phyloP scores from a whole-genome alignment of 1,284 basidiomycete genomes.

The Pseudozyma sp. region DNA sequence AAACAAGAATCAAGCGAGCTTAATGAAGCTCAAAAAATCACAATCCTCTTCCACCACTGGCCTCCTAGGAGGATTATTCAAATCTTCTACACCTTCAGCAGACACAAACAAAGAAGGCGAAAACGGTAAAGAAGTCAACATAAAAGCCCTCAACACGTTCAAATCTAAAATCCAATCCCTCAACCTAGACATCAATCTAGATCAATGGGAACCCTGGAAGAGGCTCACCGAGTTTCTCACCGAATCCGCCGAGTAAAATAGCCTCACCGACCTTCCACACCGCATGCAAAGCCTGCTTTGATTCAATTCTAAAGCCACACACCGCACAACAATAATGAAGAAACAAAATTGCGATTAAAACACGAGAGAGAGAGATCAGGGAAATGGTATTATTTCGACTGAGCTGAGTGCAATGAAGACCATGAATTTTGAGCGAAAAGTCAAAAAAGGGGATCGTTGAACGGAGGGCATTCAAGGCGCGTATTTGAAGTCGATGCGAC shows the following conservation, averaged over 20 bases:
- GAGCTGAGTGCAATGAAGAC: background rate
- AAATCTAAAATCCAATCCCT: background rate
- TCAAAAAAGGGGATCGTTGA: background rate
- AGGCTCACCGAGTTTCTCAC: slow-evolving; percentile 17
- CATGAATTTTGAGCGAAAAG: background rate
- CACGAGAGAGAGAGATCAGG: too few species aligned
- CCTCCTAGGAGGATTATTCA: slow-evolving; percentile 24
- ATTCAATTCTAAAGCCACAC: background rate
- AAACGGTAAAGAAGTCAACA: slow-evolving; percentile 9
- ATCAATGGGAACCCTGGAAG: slow-evolving; percentile 11
- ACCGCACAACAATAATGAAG: background rate
- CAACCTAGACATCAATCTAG: slow-evolving; percentile 7
- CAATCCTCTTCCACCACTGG: too few species aligned
- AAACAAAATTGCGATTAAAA: background rate
- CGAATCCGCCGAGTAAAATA: slow-evolving; percentile 11
- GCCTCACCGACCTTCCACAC: background rate
- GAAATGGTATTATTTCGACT: background rate
- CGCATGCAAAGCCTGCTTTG: background rate
- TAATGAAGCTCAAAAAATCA: slow-evolving; percentile 61
- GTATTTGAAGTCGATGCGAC: background rate
- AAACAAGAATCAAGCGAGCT: slow-evolving; percentile 61
- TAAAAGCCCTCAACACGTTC: slow-evolving; percentile 5
- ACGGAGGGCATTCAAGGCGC: background rate
- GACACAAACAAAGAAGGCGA: background rate
- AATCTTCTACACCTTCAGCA: background rate